Conservation (phyloP, 805 yeast species). For the Starmerella asiatica region DNA sequence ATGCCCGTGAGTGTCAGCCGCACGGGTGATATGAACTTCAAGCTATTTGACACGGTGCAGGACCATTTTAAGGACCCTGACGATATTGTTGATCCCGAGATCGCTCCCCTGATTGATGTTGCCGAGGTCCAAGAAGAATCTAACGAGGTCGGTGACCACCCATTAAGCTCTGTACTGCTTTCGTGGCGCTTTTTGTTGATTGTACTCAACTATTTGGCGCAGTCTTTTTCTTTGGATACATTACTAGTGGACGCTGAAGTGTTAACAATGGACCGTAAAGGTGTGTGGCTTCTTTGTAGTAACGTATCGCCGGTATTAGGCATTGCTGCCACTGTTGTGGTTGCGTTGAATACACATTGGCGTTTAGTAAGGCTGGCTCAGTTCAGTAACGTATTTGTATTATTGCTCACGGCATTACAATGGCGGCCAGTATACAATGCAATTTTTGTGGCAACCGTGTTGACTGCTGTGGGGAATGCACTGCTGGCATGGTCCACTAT, state of each 20-base stretch:
- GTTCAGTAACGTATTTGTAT: neutral
- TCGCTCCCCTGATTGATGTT: neutral
- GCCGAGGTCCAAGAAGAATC: neutral
- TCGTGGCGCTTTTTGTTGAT: slow-evolving; percentile 1
- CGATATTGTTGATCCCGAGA: slow-evolving; percentile 1
- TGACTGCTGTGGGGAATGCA: slow-evolving; percentile 1
- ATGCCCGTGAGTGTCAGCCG: slow-evolving; percentile 9
- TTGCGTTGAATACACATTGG: neutral
- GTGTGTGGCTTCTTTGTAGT: neutral
- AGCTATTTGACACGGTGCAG: neutral
- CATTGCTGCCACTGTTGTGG: neutral
- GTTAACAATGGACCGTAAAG: neutral
- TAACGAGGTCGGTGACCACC: neutral
- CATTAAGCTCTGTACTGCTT: neutral
- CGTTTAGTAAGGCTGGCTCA: neutral
- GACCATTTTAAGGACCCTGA: neutral
- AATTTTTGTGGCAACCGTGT: neutral
- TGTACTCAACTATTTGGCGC: slow-evolving; percentile 1
- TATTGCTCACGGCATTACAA: neutral
- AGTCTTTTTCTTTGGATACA: slow-evolving; percentile 6
- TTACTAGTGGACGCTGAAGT: slow-evolving; percentile 9
- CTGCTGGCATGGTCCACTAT: neutral
- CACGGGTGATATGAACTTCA: neutral
- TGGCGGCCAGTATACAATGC: neutral
- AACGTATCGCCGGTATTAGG: neutral